A percentile compares a stretch with the other conserved stretches of the same genome.
Evolutionary conservation across 31 red algal genomes (phyloP).

Genomic region (Odonthalia washingtoniensis): DNA sequence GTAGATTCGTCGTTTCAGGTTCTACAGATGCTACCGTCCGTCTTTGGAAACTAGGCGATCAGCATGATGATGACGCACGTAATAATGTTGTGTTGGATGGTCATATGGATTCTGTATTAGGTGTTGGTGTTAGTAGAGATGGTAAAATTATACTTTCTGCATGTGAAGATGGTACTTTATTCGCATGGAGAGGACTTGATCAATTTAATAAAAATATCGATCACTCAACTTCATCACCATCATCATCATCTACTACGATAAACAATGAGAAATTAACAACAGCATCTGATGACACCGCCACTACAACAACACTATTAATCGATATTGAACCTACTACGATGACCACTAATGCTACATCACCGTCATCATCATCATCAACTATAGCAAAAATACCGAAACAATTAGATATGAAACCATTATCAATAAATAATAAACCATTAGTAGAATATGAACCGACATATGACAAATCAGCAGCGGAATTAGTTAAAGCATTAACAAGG

Average conservation of each 20-base stretch:
- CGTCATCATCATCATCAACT: neutral
- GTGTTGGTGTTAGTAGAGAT: conserved; percentile 40
- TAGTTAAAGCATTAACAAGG: conserved; percentile 54
- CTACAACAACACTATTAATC: neutral
- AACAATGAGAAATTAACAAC: neutral
- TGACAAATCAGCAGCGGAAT: conserved; percentile 66
- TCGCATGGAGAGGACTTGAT: conserved; percentile 50
- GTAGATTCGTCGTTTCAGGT: conserved; percentile 69
- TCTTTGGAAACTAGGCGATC: conserved; percentile 68
- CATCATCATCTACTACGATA: neutral
- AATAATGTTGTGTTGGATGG: conserved; percentile 43
- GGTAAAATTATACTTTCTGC: conserved; percentile 45
- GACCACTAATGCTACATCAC: neutral
- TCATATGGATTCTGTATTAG: conserved; percentile 70
- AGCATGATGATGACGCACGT: conserved; percentile 14
- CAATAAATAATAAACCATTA: conserved; percentile 25
- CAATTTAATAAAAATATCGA: conserved; percentile 4
- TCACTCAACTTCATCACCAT: neutral
- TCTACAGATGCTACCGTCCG: conserved; percentile 82
- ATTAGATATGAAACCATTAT: conserved; percentile 6
- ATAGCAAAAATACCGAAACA: conserved; percentile 36
- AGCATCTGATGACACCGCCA: neutral
- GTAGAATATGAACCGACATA: conserved; percentile 44
- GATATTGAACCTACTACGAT: neutral
- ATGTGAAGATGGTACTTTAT: conserved; percentile 76